Evolutionary conservation across 495 filamentous ascomycete species (phyloP), one percentile per base, ranked within the genome.

Genomic region (Usnea hakonensis): DNA sequence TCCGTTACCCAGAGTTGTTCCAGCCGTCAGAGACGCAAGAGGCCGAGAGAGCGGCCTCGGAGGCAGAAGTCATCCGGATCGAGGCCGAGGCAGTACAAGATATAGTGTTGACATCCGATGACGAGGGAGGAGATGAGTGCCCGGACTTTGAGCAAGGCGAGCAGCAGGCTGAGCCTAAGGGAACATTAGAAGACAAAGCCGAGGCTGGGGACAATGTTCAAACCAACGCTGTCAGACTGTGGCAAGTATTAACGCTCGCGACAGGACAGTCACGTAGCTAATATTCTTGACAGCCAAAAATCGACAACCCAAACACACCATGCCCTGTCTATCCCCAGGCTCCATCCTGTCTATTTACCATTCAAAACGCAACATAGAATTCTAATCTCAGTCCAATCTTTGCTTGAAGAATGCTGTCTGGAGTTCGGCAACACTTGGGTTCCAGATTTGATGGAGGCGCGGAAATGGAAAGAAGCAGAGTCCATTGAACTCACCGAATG

Each of bases 401-500:
- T 57, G 41, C 57, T 67, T 46, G 65, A 67, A 37, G 65, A 61
- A 61, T 64, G 61, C 53, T 67, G 65, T 44, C 28, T 57, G 7
- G 43, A 67, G 1, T 67, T 67, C 57, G 61, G 61, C 41, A 44
- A 61, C 21, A 64, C 19, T 37, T 67, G 61, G 61, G 57, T 53
- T 28, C 65, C 65, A 38, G 57, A 55, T 55, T 46, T 67, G 40
- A 64, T 67, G 61, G 41, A 64, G 53, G 61, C 46, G 32, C 46
- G 41, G 2, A 57, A 57, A 6, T 67, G 65, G 65, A 13, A 60
- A 21, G 61, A 64, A 17, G 37, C 35, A 28, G 65, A 67, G 57
- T 55, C 65, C 21, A 57, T 67, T 57, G 65, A 67, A 55, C 57
- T 67, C 14, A 67, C 61, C 16, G 48, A 67, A 58, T 67, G 65